Conservation (phyloP, 1,284 basidiomycete species). For the Pisolithus thermaeus region DNA sequence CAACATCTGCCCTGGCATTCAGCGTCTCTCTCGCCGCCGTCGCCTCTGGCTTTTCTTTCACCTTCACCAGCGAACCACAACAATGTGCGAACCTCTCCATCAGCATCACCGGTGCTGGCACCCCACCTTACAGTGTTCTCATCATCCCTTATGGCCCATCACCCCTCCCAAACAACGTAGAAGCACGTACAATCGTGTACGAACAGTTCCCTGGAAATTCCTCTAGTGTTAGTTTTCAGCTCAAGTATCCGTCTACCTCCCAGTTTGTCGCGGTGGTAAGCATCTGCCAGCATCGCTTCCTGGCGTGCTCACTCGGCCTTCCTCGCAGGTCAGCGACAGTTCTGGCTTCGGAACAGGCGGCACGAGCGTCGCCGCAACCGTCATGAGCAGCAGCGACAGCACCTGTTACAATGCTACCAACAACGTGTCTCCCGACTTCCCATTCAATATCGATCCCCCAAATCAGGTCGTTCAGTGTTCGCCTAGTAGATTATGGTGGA, state of each 20-base stretch:
- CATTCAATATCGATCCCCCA: conserved; percentile 53
- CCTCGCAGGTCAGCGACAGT: conserved; percentile 61
- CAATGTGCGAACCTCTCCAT: conserved; percentile 64
- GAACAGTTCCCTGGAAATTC: conserved; percentile 42
- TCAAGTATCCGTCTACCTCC: conserved; percentile 61
- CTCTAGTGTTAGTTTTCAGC: conserved; percentile 45
- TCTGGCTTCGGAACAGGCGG: conserved; percentile 69
- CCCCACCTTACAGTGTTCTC: conserved; percentile 59
- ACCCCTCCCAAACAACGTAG: conserved; percentile 53
- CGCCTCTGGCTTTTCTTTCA: conserved; percentile 44
- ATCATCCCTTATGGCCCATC: conserved; percentile 62
- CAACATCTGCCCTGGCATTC: neutral
- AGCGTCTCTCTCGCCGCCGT: conserved; percentile 16
- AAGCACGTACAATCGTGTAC: conserved; percentile 58
- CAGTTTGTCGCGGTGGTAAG: conserved; percentile 72
- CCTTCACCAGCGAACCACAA: conserved; percentile 47
- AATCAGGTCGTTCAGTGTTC: conserved; percentile 60
- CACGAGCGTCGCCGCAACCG: conserved; percentile 58
- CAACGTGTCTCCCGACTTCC: conserved; percentile 48
- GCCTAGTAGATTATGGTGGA: conserved; percentile 60
- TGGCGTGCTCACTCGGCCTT: neutral
- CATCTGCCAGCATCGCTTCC: conserved; percentile 13
- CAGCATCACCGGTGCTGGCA: conserved; percentile 43
- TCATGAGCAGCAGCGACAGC: conserved; percentile 45
- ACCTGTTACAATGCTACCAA: conserved; percentile 53